phyloP scores from a whole-genome alignment of 495 filamentous ascomycete genomes.

The Trichoderma erinaceum region DNA sequence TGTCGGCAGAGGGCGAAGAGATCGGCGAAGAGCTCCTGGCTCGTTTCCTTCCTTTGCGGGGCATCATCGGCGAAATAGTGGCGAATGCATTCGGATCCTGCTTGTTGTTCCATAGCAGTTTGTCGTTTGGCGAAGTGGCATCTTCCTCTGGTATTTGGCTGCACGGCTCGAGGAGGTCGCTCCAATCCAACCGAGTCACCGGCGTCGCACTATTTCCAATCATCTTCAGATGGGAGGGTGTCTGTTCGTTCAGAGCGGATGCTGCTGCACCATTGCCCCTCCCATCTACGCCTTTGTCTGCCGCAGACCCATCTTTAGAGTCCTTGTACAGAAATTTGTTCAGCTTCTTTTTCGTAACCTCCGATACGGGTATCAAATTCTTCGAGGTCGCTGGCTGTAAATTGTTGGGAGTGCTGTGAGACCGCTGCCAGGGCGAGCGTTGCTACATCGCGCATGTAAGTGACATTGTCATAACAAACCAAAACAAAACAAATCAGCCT shows the following conservation, averaged over 20 bases:
- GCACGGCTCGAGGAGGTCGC: constrained; percentile 70
- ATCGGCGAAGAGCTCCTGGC: constrained; percentile 74
- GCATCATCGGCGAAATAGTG: constrained; percentile 41
- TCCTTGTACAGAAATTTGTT: constrained; percentile 40
- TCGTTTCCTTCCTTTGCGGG: constrained; percentile 57
- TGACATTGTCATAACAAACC: not conserved
- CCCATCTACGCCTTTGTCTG: constrained; percentile 18
- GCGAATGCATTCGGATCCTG: constrained; percentile 29
- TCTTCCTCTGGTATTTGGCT: constrained; percentile 39
- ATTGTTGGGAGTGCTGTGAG: constrained; percentile 40
- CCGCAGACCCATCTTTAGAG: constrained; percentile 20
- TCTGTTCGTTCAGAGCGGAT: constrained; percentile 11
- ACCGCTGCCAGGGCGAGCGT: constrained; percentile 44
- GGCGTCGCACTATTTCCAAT: constrained; percentile 64
- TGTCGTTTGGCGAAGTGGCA: constrained; percentile 38
- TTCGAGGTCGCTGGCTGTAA: constrained; percentile 21
- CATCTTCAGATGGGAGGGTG: constrained; percentile 20
- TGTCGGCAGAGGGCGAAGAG: constrained; percentile 53
- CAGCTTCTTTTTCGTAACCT: constrained; percentile 45
- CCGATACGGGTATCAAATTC: constrained; percentile 39
- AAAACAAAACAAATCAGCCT: not conserved
- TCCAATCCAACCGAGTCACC: constrained; percentile 63
- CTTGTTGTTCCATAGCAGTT: constrained; percentile 35
- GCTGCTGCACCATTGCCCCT: constrained; percentile 18
- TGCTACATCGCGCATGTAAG: constrained; percentile 23